Percentiles rank a stretch among this genome's conserved stretches.
These are phyloP conservation scores for Leishmania tarentolae DNA, from an alignment of 208 protist genomes.

Conservation along the genomic window DNA sequence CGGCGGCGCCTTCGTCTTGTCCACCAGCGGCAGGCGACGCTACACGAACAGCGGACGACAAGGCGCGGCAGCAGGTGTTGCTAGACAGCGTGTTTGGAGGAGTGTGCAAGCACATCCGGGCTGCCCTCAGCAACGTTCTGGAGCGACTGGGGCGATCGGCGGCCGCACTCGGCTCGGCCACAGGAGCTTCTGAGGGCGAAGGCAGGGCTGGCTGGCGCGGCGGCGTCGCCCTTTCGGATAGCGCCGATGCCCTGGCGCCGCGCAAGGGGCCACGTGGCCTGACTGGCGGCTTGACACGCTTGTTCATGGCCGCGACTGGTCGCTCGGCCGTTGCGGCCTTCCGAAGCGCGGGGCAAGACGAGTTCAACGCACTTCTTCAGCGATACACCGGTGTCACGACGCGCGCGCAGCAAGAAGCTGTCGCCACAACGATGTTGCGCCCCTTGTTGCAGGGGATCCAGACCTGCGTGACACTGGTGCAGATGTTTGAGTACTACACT, in stretches of 20 bases:
- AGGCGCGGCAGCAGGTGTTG: conserved; percentile 28
- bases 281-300: conserved; percentile 40
- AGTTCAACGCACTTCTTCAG: conserved; percentile 20
- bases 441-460: conserved; percentile 47
- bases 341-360: conserved; percentile 7
- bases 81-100: conserved; percentile 71
- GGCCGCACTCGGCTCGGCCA: conserved; percentile 20
- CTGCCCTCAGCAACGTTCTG: conserved; percentile 63
- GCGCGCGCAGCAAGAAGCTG: conserved; percentile 59
- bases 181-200: neutral
- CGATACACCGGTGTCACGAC: conserved; percentile 58
- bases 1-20: neutral
- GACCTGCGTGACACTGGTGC: conserved; percentile 54
- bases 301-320: conserved; percentile 49
- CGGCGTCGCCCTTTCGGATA: neutral
- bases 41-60: conserved; percentile 10
- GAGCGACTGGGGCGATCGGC: conserved; percentile 52
- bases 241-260: neutral
- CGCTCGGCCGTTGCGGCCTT: conserved; percentile 13
- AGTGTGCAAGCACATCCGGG: conserved; percentile 67
- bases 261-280: conserved; percentile 33
- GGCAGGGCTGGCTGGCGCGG: neutral
- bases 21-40: neutral
- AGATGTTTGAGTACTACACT: conserved; percentile 80
- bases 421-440: conserved; percentile 40